These are phyloP conservation scores for Castanea mollissima DNA, from an alignment of 306 rosid species.

Conservation along the genomic window DNA sequence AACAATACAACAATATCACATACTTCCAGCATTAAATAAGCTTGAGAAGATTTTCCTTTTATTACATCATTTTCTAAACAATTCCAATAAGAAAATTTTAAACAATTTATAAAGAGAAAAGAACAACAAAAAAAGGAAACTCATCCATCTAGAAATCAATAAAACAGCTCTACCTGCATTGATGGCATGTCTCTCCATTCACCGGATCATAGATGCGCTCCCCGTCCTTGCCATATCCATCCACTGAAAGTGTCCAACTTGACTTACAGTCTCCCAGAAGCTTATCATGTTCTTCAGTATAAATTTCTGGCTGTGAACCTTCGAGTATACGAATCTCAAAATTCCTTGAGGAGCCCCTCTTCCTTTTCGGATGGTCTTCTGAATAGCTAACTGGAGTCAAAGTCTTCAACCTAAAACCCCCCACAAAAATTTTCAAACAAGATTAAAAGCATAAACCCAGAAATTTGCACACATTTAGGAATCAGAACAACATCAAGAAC, in stretches of 20 bases:
- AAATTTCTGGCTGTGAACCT: slow-evolving; percentile 68
- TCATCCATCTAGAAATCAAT: neutral
- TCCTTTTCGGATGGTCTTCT: slow-evolving; percentile 9
- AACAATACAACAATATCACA: too few relatives aligned
- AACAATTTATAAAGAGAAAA: neutral
- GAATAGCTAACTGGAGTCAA: slow-evolving; percentile 49
- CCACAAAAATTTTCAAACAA: slow-evolving; percentile 16
- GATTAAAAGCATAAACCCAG: slow-evolving; percentile 7
- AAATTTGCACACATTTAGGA: neutral
- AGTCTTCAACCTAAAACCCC: slow-evolving; percentile 51
- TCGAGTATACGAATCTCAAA: slow-evolving; percentile 42
- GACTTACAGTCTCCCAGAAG: slow-evolving; percentile 60
- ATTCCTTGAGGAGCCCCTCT: slow-evolving; percentile 9
- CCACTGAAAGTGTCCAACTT: slow-evolving; percentile 62
- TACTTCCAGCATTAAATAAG: too few relatives aligned
- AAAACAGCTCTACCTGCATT: slow-evolving; percentile 56
- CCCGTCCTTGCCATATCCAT: slow-evolving; percentile 69
- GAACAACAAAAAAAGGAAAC: neutral
- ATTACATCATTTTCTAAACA: too few relatives aligned
- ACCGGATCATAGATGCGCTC: slow-evolving; percentile 53
- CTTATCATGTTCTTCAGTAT: slow-evolving; percentile 64
- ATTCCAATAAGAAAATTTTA: too few relatives aligned
- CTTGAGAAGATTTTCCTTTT: too few relatives aligned
- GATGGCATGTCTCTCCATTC: slow-evolving; percentile 76
- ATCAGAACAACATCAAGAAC: neutral